Evolutionary conservation across 345 rosid genomes (phyloP), one percentile per base, ranked within the genome.

Genomic region (Ailanthus altissimus): DNA sequence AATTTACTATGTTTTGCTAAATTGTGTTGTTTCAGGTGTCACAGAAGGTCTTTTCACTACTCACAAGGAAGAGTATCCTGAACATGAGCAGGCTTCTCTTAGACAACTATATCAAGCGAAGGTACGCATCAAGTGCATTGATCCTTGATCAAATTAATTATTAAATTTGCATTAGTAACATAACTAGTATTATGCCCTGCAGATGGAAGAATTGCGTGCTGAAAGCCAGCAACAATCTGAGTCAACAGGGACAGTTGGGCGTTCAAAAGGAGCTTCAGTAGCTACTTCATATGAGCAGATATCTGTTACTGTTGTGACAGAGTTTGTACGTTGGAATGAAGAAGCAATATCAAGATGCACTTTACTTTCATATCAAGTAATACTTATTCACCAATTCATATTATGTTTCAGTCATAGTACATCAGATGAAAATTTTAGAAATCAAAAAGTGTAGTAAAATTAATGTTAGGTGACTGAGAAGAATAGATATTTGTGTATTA

Each of bases 261-360:
- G 97, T 38, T 91, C 98, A 72, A 97, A 78, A 80, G 99, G 97
- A 76, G 92, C 94, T 83, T 85, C 99, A 53, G 82, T 92, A 62
- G 81, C 97, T 77, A 86, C 95, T 84, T 90, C 93, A 40, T 93
- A 83, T 65, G 97, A 88, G 82, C 95, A 94, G 86, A 92, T 94
- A 85, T 91, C 99, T 83, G 98, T 96, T 72, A 91, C 97, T n/a
- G 97, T 90, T 82, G 99, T 91, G 82, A 94, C 97, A 28, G 99
- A 94, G 86, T 92, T 97, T 87, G 95, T 90, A 70, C 90, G 92
- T 51, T 97, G 98, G 99, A 97, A 94, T 81, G 99, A 97, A 85
- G 99, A 97, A 88, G 94, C 99, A 74, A 89, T 92, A 81, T 82
- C 98, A 78, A 90, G 99, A 94, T 90, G 97, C 92, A 83, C 90